Evolutionary conservation across 140 eudicot species (phyloP).

Genomic region (Ambrosia hybrid): DNA sequence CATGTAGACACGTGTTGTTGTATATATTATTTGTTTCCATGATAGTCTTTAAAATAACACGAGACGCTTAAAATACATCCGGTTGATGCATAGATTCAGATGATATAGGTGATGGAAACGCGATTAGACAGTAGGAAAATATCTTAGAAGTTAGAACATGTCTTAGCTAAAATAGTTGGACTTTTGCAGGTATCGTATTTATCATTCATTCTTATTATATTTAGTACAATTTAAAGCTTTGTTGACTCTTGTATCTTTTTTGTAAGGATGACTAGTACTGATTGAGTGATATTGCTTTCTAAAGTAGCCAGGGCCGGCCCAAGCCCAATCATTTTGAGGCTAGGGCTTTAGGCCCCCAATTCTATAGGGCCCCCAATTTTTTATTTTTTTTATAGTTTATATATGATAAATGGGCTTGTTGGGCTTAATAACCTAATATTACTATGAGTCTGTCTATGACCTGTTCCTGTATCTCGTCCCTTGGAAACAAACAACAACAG

Average conservation of each 20-base stretch:
- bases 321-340: no score
- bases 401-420: no score
- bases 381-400: no score
- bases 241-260: neutral
- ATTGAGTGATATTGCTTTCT: neutral
- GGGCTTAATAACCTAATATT: no score
- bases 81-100: constrained; percentile 8
- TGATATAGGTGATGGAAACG: neutral
- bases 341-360: no score
- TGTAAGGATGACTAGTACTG: neutral
- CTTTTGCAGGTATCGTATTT: neutral
- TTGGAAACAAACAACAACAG: no score
- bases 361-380: no score
- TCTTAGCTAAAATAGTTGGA: neutral
- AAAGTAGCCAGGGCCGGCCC: no score
- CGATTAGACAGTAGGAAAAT: neutral
- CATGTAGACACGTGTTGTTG: neutral
- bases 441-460: no score
- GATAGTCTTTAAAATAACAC: neutral
- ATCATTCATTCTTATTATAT: neutral
- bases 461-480: no score
- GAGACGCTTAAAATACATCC: neutral
- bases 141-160: neutral
- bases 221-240: neutral
- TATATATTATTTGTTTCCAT: no score